phyloP scores from a whole-genome alignment of 805 yeast genomes.

The Hermanozyma aechmeae region DNA sequence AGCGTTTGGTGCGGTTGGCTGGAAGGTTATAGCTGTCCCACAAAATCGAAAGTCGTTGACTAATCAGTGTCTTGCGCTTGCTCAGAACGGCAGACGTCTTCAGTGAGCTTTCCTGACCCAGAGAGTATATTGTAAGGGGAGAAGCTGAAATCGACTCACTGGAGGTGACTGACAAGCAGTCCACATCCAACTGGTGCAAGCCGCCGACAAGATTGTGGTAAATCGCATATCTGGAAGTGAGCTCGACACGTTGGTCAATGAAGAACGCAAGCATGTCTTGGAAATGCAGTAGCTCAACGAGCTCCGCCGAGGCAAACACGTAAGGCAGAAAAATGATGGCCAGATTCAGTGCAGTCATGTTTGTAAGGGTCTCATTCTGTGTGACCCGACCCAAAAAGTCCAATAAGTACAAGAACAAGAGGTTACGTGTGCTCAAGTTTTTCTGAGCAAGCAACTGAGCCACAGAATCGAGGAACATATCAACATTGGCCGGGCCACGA shows the following conservation, averaged over 20 bases:
- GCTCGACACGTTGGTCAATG: conserved; percentile 8
- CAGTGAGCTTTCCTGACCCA: conserved; percentile 3
- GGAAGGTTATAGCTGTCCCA: conserved; percentile 13
- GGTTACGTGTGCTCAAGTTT: conserved; percentile 8
- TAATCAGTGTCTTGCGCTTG: conserved; percentile 9
- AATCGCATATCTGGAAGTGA: conserved; percentile 4
- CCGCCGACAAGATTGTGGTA: conserved; percentile 5
- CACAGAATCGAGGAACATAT: conserved; percentile 5
- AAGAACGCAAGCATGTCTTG: conserved; percentile 11
- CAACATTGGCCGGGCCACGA: conserved; percentile 2
- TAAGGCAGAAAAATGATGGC: conserved; percentile 26
- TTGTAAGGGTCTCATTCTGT: conserved; percentile 11
- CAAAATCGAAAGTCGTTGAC: conserved; percentile 9
- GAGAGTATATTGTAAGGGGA: conserved; percentile 8
- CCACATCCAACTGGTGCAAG: conserved; percentile 4
- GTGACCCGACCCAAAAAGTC: conserved; percentile 9
- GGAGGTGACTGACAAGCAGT: conserved; percentile 3
- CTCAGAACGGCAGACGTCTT: conserved; percentile 1
- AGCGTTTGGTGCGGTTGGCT: conserved; percentile 9
- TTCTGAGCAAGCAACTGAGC: conserved; percentile 7
- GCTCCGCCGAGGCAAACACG: conserved; percentile 11
- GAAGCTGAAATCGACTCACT: conserved; percentile 6
- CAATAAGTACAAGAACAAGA: conserved; percentile 12
- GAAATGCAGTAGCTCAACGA: conserved; percentile 8
- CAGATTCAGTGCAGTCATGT: conserved; percentile 18